phyloP scores from a whole-genome alignment of 306 rosid species.

The Neltuma alba region DNA sequence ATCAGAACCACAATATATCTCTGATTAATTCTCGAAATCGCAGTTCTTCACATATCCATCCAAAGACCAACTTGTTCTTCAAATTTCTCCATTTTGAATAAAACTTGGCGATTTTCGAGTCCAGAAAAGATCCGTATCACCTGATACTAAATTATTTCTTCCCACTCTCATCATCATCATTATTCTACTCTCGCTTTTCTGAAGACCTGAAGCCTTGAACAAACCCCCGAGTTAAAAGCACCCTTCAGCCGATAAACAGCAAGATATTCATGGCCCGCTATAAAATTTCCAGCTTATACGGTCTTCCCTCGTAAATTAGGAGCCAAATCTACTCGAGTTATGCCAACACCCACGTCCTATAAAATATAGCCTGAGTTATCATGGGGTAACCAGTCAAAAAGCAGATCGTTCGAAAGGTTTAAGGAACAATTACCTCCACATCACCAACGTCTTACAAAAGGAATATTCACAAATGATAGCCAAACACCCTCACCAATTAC shows the following conservation, averaged over 20 bases:
- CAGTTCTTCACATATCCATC: not conserved
- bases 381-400: conserved; percentile 30
- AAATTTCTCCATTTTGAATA: not conserved
- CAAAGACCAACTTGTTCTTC: not conserved
- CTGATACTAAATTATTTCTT: too few species aligned
- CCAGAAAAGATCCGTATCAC: too few species aligned
- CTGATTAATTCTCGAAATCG: not conserved
- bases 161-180: not conserved
- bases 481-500: conserved; percentile 45
- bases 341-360: not conserved
- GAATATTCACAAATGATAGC: conserved; percentile 61
- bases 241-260: not conserved
- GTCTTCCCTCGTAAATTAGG: not conserved
- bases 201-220: not conserved
- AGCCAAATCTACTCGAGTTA: not conserved
- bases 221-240: not conserved
- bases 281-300: not conserved
- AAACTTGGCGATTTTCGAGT: too few species aligned
- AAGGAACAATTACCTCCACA: conserved; percentile 41
- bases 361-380: not conserved
- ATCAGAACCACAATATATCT: not conserved
- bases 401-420: conserved; percentile 42
- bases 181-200: not conserved
- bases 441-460: conserved; percentile 52
- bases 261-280: not conserved